Evolutionary conservation across 2,329 filamentous ascomycete species (phyloP), one percentile per base, ranked within the genome.

Genomic region (Aureobasidium mangrovei): DNA sequence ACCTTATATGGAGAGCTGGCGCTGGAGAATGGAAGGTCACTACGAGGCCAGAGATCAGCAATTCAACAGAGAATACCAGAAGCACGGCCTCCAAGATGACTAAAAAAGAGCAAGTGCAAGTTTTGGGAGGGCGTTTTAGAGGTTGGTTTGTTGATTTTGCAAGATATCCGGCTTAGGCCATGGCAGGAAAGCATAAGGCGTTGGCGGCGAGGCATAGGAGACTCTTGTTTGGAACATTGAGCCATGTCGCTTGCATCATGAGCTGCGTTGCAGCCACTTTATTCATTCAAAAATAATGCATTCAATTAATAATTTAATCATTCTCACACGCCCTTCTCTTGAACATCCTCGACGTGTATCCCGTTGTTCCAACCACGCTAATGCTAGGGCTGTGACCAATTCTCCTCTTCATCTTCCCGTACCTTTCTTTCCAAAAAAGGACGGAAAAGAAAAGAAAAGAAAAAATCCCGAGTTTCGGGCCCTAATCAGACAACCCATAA

Each of bases 11-110:
- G 53, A 57, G 42, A 63, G 61, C 18, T 63, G 61, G 45, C 64
- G 63, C 59, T 69, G 59, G 69, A 62, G 46, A 58, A 64, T 66
- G 67, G 65, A 63, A 60, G 71, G 60, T 59, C 72, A 66, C 58
- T 69, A 64, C 28, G 63, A 69, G 38, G 68, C 63, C 4, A 61
- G 59, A 48, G 65, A 70, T 18, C 26, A 36, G 12, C n/a, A 43
- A 24, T 31, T 44, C 26, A 38, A 29, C 8, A 44, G 44, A 18
- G 49, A 53, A 7, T 53, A 53, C 33, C 9, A 43, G 10, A 53
- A 53, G 32, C 39, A 53, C 12, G 49, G 49, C 18, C 10, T 52
- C 7, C 5, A 49, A 6, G 32, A 49, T 24, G 28, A 31, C n/a
- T 39, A 35, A 31, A 31, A 7, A 32, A n/a, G 6, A 28, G 31